Evolutionary conservation across 768 basidiomycete genomes (phyloP).

Genomic region (Porphyrellus cyaneotinctus): DNA sequence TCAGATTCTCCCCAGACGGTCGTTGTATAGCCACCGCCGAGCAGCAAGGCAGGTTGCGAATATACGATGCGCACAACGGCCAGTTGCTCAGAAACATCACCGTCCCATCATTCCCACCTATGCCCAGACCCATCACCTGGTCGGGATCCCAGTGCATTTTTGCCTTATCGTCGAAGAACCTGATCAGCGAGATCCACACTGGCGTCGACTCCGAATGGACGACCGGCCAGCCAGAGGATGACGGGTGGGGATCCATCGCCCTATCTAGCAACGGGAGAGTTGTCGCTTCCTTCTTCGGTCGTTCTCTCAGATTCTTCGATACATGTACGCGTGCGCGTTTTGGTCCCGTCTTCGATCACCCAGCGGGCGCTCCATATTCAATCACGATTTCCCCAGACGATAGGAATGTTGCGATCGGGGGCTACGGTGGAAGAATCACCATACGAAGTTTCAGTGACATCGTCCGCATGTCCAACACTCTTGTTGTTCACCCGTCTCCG

Average conservation of each 20-base stretch:
- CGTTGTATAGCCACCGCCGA: background rate
- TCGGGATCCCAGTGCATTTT: background rate
- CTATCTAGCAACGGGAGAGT: background rate
- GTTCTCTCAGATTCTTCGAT: background rate
- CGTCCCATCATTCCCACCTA: background rate
- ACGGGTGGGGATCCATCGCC: background rate
- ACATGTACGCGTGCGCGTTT: background rate
- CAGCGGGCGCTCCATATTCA: background rate
- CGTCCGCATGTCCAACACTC: background rate
- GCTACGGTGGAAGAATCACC: background rate
- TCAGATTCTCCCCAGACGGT: background rate
- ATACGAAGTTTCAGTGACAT: background rate
- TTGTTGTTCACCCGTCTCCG: no score
- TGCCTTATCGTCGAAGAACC: background rate
- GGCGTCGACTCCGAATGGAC: background rate
- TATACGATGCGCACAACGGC: background rate
- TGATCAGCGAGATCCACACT: background rate
- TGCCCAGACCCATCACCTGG: background rate
- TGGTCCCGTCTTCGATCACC: background rate
- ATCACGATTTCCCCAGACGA: background rate
- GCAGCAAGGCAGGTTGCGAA: background rate
- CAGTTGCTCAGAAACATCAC: background rate
- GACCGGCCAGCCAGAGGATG: background rate
- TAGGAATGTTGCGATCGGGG: background rate
- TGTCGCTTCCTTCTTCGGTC: background rate